Evolutionary conservation across 179 eudicot genomes (phyloP).

Genomic region (Silene vulgaris): DNA sequence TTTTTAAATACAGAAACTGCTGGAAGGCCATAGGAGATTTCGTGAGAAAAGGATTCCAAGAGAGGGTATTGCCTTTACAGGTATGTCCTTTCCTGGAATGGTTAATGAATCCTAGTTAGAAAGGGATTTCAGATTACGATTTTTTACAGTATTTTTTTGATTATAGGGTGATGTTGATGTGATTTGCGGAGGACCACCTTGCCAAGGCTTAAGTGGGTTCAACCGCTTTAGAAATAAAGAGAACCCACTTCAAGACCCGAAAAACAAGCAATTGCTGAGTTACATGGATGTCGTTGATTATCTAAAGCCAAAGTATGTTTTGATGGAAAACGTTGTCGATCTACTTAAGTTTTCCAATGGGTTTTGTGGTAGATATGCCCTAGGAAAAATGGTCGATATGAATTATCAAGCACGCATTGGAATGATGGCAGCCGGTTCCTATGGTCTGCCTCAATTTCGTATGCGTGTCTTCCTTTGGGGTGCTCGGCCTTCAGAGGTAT

Average conservation of each 20-base stretch:
- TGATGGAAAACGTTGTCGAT: constrained; percentile 85
- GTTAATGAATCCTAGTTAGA: too few species aligned
- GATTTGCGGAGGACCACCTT: constrained; percentile 56
- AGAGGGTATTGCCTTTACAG: constrained; percentile 64
- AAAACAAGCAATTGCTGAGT: constrained; percentile 53
- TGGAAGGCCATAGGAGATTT: constrained; percentile 49
- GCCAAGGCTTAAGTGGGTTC: constrained; percentile 86
- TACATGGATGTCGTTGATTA: constrained; percentile 63
- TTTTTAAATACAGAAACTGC: constrained; percentile 38
- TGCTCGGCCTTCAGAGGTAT: constrained; percentile 47
- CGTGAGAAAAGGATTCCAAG: constrained; percentile 42
- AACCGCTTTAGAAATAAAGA: constrained; percentile 51
- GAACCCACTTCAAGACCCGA: constrained; percentile 49
- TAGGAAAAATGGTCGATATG: constrained; percentile 61
- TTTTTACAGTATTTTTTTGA: background rate
- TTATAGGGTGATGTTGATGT: constrained; percentile 47
- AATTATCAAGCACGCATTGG: constrained; percentile 70
- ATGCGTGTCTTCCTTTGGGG: constrained; percentile 76
- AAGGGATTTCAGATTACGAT: too few species aligned
- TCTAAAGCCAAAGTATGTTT: constrained; percentile 47
- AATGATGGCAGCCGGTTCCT: constrained; percentile 74
- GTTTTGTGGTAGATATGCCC: constrained; percentile 49
- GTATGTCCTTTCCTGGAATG: constrained; percentile 32
- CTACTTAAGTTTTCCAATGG: constrained; percentile 49
- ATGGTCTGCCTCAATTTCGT: constrained; percentile 72